phyloP scores from a whole-genome alignment of 371 early-diverging fungal genomes.

The Mucor irregularis region DNA sequence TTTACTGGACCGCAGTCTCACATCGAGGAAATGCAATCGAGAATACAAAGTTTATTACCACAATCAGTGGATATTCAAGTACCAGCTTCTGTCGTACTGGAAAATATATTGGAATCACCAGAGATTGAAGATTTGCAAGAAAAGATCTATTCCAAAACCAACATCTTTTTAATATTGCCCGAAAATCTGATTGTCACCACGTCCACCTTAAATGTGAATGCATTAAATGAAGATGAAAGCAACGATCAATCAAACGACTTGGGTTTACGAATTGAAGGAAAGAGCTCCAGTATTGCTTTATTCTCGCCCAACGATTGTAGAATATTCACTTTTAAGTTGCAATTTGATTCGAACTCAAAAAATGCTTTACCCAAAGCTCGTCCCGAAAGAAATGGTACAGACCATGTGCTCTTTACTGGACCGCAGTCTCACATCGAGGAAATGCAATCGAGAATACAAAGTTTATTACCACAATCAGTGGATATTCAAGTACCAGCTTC shows the following conservation, averaged over 20 bases:
- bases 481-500: slow-evolving; percentile 25
- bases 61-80: slow-evolving; percentile 20
- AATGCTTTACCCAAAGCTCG: slow-evolving; percentile 6
- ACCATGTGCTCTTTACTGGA: slow-evolving; percentile 24
- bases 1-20: slow-evolving; percentile 26
- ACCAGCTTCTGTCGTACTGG: slow-evolving; percentile 26
- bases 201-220: neutral
- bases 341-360: slow-evolving; percentile 17
- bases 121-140: slow-evolving; percentile 21
- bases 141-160: slow-evolving; percentile 10
- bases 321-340: slow-evolving; percentile 16
- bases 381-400: slow-evolving; percentile 25
- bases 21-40: slow-evolving; percentile 23
- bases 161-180: slow-evolving; percentile 19
- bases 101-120: slow-evolving; percentile 15
- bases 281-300: neutral
- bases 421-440: slow-evolving; percentile 27
- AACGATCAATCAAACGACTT: too few relatives aligned
- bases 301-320: slow-evolving; percentile 4
- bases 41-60: slow-evolving; percentile 22
- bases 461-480: slow-evolving; percentile 18
- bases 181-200: slow-evolving; percentile 2
- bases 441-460: slow-evolving; percentile 21
- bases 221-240: neutral
- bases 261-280: slow-evolving; percentile 10